These are phyloP conservation scores for Athelia psychrophila DNA, from an alignment of 1,284 basidiomycete genomes.

Conservation along the genomic window DNA sequence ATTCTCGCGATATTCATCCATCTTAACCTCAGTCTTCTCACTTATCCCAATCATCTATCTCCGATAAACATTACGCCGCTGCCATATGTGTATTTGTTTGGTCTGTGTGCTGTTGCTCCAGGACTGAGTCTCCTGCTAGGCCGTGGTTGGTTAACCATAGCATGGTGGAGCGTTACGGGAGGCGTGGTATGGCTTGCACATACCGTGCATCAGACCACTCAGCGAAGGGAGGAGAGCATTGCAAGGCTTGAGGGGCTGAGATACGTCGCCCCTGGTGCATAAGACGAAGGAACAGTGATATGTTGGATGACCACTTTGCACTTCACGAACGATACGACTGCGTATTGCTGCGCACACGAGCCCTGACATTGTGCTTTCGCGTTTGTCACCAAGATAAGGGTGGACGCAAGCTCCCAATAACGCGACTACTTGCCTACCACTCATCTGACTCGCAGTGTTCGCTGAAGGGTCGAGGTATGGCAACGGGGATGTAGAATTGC, in stretches of 20 bases:
- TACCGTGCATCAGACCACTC: not conserved
- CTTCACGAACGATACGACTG: too few species aligned
- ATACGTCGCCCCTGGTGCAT: not conserved
- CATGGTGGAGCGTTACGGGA: not conserved
- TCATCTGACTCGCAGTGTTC: too few species aligned
- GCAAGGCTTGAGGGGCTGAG: not conserved
- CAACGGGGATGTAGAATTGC: too few species aligned
- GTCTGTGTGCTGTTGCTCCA: not conserved
- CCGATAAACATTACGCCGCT: not conserved
- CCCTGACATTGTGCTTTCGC: too few species aligned
- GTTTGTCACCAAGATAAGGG: too few species aligned
- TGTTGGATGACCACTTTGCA: too few species aligned
- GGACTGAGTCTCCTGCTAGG: not conserved
- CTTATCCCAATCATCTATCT: not conserved
- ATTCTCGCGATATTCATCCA: not conserved
- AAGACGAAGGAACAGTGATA: not conserved
- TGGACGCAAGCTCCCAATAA: too few species aligned
- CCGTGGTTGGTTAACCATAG: not conserved
- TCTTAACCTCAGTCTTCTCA: not conserved
- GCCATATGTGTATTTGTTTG: not conserved
- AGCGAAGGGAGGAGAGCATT: not conserved
- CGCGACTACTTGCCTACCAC: too few species aligned
- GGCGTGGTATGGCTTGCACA: not conserved
- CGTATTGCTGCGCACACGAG: too few species aligned
- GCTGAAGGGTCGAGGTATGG: too few species aligned